Conservation (phyloP, 2,329 filamentous ascomycete genomes). For the Arachnomyces sp. region DNA sequence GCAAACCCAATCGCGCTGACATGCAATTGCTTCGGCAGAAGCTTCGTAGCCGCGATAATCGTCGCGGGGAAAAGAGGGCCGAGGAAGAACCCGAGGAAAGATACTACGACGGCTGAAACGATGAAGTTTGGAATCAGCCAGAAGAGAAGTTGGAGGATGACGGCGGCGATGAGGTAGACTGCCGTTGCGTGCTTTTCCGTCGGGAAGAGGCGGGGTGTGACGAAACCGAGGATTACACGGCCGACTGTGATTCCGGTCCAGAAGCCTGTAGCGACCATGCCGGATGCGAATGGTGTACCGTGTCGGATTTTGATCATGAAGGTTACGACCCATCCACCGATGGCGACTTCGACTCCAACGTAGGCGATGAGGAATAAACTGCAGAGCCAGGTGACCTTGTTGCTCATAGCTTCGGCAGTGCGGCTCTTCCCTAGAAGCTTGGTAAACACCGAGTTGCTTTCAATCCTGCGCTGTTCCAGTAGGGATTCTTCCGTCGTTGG, state of each 20-base stretch:
- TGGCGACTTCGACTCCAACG: constrained; percentile 61
- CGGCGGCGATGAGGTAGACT: constrained; percentile 56
- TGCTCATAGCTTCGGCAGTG: constrained; percentile 21
- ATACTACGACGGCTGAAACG: constrained; percentile 62
- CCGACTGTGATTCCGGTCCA: constrained; percentile 77
- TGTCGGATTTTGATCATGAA: constrained; percentile 77
- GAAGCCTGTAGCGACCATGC: constrained; percentile 70
- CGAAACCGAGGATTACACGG: constrained; percentile 62
- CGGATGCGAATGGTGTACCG: constrained; percentile 60
- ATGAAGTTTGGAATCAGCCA: constrained; percentile 74
- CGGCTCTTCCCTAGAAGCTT: constrained; percentile 13
- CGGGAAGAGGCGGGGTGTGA: constrained; percentile 54
- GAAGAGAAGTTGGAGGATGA: constrained; percentile 62
- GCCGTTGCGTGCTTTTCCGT: constrained; percentile 62
- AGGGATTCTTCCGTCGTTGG: constrained; percentile 31
- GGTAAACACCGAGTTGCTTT: neutral
- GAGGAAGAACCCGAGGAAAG: constrained; percentile 68
- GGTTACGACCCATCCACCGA: constrained; percentile 74
- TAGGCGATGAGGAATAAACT: constrained; percentile 69
- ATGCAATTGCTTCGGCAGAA: constrained; percentile 64
- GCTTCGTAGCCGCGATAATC: constrained; percentile 63
- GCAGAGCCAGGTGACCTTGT: constrained; percentile 57
- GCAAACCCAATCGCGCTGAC: constrained; percentile 75
- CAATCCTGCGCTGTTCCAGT: no score
- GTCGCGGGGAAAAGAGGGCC: constrained; percentile 71